These are phyloP conservation scores for Xylaria sp. DNA, from an alignment of 2,329 filamentous ascomycete genomes.

Conservation along the genomic window DNA sequence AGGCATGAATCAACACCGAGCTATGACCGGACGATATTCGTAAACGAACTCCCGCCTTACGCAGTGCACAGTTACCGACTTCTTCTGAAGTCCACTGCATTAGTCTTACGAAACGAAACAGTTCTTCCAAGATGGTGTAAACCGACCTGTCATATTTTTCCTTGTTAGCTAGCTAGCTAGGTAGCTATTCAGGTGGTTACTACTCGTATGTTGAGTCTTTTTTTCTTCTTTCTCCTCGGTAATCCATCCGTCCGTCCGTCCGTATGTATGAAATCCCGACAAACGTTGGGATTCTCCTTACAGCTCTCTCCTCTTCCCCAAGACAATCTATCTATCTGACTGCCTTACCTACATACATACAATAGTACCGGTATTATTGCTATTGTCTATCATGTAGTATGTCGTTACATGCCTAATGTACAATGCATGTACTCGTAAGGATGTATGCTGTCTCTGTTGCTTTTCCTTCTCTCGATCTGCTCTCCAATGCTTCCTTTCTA, in stretches of 20 bases:
- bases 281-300: neutral
- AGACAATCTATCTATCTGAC: too few species aligned
- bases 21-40: neutral
- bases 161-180: neutral
- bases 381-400: too few species aligned
- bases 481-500: neutral
- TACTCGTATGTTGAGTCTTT: too few species aligned
- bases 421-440: too few species aligned
- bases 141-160: slow-evolving; percentile 3
- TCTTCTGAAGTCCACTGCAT: neutral
- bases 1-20: neutral
- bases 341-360: too few species aligned
- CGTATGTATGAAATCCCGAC: neutral
- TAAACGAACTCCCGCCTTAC: neutral
- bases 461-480: neutral
- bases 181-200: too few species aligned
- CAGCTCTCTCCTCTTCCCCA: neutral
- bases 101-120: neutral
- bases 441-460: neutral
- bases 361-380: too few species aligned
- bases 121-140: neutral
- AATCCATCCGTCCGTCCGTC: too few species aligned
- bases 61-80: neutral
- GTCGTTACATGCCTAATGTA: too few species aligned
- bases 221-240: too few species aligned